Evolutionary conservation across 345 rosid species (phyloP), one percentile per base, ranked within the genome.

Genomic region (Brassica incana): DNA sequence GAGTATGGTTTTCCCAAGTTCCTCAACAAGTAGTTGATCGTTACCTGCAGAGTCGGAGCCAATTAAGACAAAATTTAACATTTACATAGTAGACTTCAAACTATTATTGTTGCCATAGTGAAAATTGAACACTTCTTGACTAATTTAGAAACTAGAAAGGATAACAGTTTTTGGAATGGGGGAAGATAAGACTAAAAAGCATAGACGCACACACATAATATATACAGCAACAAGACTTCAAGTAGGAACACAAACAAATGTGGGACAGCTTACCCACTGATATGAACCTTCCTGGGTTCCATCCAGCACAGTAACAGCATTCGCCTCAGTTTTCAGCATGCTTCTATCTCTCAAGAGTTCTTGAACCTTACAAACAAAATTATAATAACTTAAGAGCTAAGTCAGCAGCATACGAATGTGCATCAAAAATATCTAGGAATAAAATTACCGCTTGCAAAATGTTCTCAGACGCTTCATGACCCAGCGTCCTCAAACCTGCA

Each of bases 241-340:
- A 10, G 59, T 56, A 54, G n/a, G 43, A n/a, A 59, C 43, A 71
- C 5, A 1, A 30, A 32, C 15, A 67, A 43, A 79, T 20, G 74
- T 33, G 66, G 68, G 64, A 45, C 4, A 72, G 75, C 96, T 74
- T 91, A 95, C 99, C 99, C 99, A 95, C 85, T 91, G 88, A 86
- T 93, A 95, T 79, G 99, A 86, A 71, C 98, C 99, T 85, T 95
- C 99, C 86, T 95, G 99, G 48, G 90, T 84, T 36, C 99, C 99
- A 83, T 95, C 99, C 83, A 95, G 84, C 75, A 93, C 94, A 82
- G 81, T 79, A 52, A 95, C 99, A 63, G 78, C 91, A 65, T 80
- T 76, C 14, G 86, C 81, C 80, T 91, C 91, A 60, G 80, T 86
- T 77, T 87, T 91, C 69, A 95, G 87, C 79, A 85, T 82, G 85